These are phyloP conservation scores for Przewalskia tangutica DNA, from an alignment of 257 asterid genomes.

Conservation along the genomic window DNA sequence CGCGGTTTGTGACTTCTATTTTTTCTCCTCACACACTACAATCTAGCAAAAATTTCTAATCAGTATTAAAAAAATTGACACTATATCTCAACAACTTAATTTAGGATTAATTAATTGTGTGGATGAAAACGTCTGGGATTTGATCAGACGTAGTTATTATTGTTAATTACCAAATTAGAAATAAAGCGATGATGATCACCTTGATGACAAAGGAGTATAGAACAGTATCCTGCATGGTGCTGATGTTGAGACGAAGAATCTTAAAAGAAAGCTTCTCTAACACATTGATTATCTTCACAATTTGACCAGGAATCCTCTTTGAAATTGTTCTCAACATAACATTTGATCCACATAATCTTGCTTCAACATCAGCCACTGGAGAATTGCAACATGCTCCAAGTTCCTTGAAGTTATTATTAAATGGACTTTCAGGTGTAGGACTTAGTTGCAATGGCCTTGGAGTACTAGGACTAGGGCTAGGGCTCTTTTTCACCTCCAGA, in stretches of 20 bases:
- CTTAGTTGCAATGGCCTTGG: conserved; percentile 43
- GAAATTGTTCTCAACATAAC: conserved; percentile 64
- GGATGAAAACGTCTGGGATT: not conserved
- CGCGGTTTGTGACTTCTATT: not conserved
- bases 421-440: conserved; percentile 35
- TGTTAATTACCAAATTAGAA: not conserved
- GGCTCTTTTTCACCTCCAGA: conserved; percentile 60
- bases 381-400: conserved; percentile 87
- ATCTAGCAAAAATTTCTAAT: not conserved
- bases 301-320: conserved; percentile 56
- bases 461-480: conserved; percentile 44
- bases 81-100: not conserved
- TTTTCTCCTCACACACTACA: not conserved
- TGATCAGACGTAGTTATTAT: not conserved
- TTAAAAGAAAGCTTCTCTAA: conserved; percentile 63
- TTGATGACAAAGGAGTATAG: conserved; percentile 80
- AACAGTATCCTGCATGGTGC: conserved; percentile 96
- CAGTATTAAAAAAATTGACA: not conserved
- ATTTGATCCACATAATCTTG: conserved; percentile 68
- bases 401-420: conserved; percentile 41
- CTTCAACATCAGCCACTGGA: conserved; percentile 73
- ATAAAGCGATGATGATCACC: conserved; percentile 19
- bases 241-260: conserved; percentile 78
- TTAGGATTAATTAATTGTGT: too few relatives aligned
- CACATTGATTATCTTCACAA: conserved; percentile 53